These are phyloP conservation scores for Chaetoceros muelleri DNA, from an alignment of 108 stramenopile genomes.

Conservation along the genomic window DNA sequence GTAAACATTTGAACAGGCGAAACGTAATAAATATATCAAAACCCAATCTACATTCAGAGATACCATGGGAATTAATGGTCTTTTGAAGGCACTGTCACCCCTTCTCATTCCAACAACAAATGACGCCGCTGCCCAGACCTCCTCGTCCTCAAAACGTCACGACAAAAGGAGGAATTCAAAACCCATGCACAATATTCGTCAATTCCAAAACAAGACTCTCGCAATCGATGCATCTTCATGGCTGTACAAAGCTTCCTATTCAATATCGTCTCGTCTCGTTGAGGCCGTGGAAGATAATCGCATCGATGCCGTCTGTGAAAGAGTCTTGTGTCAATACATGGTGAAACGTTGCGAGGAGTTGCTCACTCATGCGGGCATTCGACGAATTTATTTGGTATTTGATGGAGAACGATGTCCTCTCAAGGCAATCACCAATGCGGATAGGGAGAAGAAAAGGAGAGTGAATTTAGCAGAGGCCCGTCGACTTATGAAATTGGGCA, in stretches of 20 bases:
- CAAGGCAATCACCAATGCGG: slow-evolving; percentile 58
- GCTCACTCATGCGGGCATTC: slow-evolving; percentile 27
- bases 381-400: slow-evolving; percentile 58
- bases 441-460: slow-evolving; percentile 41
- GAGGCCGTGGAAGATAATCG: slow-evolving; percentile 35
- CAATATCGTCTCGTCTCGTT: slow-evolving; percentile 60
- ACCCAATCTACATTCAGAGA: too few species aligned
- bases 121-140: too few species aligned
- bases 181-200: slow-evolving; percentile 56
- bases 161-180: slow-evolving; percentile 28
- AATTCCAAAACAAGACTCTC: slow-evolving; percentile 41
- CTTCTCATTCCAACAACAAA: too few species aligned
- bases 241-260: slow-evolving; percentile 79
- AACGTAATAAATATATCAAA: too few species aligned
- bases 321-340: slow-evolving; percentile 44
- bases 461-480: slow-evolving; percentile 59
- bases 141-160: too few species aligned
- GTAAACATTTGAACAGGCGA: too few species aligned
- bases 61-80: slow-evolving; percentile 73
- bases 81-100: slow-evolving; percentile 63
- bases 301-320: slow-evolving; percentile 40
- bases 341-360: slow-evolving; percentile 52
- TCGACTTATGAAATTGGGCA: slow-evolving; percentile 17
- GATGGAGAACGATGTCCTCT: slow-evolving; percentile 77
- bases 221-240: slow-evolving; percentile 80